These are phyloP conservation scores for Diaporthe aspalathi DNA, from an alignment of 2,329 filamentous ascomycete species.

Conservation along the genomic window DNA sequence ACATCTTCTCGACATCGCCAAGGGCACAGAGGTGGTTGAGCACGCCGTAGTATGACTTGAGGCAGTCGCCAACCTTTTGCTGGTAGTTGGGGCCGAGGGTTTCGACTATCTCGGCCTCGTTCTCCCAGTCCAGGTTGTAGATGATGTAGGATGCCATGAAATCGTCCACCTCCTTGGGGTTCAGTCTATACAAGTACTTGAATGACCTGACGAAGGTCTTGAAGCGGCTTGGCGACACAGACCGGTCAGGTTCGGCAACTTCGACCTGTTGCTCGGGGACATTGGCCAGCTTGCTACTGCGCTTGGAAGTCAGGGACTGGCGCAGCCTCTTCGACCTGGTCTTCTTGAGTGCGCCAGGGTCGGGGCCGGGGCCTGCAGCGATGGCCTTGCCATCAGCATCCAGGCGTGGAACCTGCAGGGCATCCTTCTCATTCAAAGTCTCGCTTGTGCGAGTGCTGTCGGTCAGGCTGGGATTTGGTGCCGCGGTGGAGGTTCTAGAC, in stretches of 20 bases:
- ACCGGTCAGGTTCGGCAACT: conserved; percentile 52
- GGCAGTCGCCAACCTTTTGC: conserved; percentile 61
- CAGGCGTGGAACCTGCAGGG: conserved; percentile 37
- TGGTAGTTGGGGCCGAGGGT: conserved; percentile 62
- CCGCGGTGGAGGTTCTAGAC: conserved; percentile 10
- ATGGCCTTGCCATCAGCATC: neutral
- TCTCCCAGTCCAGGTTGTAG: conserved; percentile 66
- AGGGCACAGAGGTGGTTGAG: conserved; percentile 66
- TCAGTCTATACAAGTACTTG: conserved; percentile 60
- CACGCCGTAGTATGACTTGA: conserved; percentile 64
- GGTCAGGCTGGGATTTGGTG: conserved; percentile 38
- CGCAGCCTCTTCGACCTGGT: conserved; percentile 19
- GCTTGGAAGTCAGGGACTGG: conserved; percentile 21
- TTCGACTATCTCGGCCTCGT: conserved; percentile 60
- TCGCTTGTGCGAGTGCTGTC: conserved; percentile 51
- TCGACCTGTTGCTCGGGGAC: conserved; percentile 17
- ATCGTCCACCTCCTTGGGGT: conserved; percentile 62
- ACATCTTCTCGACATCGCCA: conserved; percentile 69
- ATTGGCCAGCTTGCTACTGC: conserved; percentile 31
- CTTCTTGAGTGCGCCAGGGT: conserved; percentile 25
- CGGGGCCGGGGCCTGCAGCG: conserved; percentile 31
- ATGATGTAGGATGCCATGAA: conserved; percentile 69
- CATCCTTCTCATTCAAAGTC: conserved; percentile 48
- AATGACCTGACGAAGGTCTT: conserved; percentile 63
- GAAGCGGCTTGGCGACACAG: conserved; percentile 59